Evolutionary conservation across 1,284 basidiomycete species (phyloP).

Genomic region (Laetiporus sulphureus): DNA sequence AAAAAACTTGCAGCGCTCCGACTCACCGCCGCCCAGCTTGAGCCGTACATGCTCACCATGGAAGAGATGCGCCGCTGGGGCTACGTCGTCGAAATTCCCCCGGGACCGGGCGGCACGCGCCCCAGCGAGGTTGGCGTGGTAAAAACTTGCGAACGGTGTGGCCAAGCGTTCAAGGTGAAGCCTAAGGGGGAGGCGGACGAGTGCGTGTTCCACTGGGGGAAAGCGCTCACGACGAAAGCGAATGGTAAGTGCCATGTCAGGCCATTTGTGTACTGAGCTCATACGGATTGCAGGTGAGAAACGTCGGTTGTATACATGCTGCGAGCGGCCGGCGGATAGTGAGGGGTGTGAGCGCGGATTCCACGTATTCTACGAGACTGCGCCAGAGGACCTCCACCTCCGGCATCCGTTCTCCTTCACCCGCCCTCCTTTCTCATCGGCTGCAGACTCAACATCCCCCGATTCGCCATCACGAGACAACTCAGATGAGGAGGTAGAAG

Average conservation of each 20-base stretch:
- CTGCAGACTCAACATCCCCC: background rate
- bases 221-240: constrained; percentile 45
- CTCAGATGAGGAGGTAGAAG: background rate
- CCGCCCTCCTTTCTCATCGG: constrained; percentile 12
- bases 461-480: background rate
- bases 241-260: constrained; percentile 41
- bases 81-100: constrained; percentile 67
- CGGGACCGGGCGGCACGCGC: constrained; percentile 50
- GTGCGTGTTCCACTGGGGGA: constrained; percentile 84
- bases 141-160: constrained; percentile 76
- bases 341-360: constrained; percentile 62
- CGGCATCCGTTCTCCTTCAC: constrained; percentile 67
- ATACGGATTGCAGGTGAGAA: constrained; percentile 48
- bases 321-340: constrained; percentile 48
- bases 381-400: constrained; percentile 62
- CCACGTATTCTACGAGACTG: constrained; percentile 76
- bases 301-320: constrained; percentile 60
- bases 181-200: constrained; percentile 49
- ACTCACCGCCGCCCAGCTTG: constrained; percentile 51
- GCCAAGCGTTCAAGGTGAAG: constrained; percentile 60
- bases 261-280: constrained; percentile 10
- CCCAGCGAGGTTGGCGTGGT: constrained; percentile 63
- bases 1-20: constrained; percentile 51
- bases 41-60: constrained; percentile 50
- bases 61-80: constrained; percentile 61